Evolutionary conservation across 139 green algal genomes (phyloP).

Genomic region (Picochlorum sp.): DNA sequence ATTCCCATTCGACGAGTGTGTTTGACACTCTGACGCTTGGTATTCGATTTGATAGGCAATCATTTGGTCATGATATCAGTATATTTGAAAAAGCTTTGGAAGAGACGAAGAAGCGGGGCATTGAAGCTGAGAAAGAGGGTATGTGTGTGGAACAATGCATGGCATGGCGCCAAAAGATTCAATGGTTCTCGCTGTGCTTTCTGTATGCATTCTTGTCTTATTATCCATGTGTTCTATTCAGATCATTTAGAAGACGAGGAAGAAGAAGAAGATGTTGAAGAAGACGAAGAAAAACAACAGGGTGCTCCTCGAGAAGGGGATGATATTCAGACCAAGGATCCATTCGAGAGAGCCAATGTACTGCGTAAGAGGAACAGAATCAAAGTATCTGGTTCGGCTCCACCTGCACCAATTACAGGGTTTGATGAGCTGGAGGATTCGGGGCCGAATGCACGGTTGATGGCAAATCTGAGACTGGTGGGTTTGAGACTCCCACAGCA

Average conservation of each 20-base stretch:
- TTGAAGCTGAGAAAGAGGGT: not conserved
- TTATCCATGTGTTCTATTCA: too few relatives aligned
- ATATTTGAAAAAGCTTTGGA: constrained; percentile 1
- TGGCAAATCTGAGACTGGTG: constrained; percentile 29
- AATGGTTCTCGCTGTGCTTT: too few relatives aligned
- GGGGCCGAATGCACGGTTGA: not conserved
- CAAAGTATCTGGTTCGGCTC: constrained; percentile 29
- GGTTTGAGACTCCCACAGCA: constrained; percentile 67
- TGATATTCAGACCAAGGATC: constrained; percentile 33
- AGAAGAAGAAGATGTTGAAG: not conserved
- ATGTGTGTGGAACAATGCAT: not conserved
- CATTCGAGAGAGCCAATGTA: constrained; percentile 53
- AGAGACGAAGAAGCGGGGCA: not conserved
- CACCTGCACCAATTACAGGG: not conserved
- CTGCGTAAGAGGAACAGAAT: constrained; percentile 60
- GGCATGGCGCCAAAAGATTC: not conserved
- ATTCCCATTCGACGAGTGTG: not conserved
- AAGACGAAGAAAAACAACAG: not conserved
- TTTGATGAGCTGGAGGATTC: constrained; percentile 14
- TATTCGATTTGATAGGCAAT: constrained; percentile 1
- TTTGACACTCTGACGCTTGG: not conserved
- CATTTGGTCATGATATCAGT: not conserved
- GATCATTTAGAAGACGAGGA: not conserved
- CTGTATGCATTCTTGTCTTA: too few relatives aligned
- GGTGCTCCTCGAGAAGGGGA: not conserved